Percentiles rank a stretch among this genome's conserved stretches.
phyloP scores from a whole-genome alignment of 1,284 basidiomycete genomes.

The Entoloma clypeatum region DNA sequence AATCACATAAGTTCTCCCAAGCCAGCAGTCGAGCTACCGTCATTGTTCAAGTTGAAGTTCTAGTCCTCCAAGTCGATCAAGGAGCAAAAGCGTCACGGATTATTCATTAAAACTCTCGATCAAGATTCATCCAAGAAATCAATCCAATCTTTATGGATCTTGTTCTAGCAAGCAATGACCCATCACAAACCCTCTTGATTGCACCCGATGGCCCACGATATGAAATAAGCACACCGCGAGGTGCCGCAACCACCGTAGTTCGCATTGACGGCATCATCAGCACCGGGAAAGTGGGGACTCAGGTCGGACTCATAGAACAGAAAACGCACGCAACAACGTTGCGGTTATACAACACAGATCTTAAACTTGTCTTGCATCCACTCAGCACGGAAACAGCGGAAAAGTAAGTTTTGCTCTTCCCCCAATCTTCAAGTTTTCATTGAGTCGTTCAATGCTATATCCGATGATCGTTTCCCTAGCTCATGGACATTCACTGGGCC shows the following conservation, averaged over 20 bases:
- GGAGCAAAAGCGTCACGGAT: background rate
- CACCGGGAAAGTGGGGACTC: slow-evolving; percentile 25
- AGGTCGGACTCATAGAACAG: slow-evolving; percentile 27
- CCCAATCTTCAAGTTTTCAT: background rate
- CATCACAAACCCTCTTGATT: slow-evolving; percentile 30
- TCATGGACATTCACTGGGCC: slow-evolving; percentile 37
- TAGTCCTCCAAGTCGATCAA: no score
- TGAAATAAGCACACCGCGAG: slow-evolving; percentile 26
- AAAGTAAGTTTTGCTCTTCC: slow-evolving; percentile 15
- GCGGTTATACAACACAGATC: slow-evolving; percentile 21
- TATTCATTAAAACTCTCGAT: background rate
- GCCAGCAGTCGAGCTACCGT: no score
- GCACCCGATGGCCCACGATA: slow-evolving; percentile 31
- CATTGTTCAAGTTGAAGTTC: no score
- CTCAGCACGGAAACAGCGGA: slow-evolving; percentile 6
- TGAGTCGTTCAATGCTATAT: slow-evolving; percentile 16
- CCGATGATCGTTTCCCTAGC: no score
- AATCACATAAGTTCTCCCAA: no score
- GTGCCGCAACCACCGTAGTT: slow-evolving; percentile 23
- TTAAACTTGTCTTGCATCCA: slow-evolving; percentile 18
- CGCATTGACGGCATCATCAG: slow-evolving; percentile 24
- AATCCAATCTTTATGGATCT: slow-evolving; percentile 23
- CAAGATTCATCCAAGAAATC: background rate
- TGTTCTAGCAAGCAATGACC: slow-evolving; percentile 36
- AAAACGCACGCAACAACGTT: slow-evolving; percentile 20